Percentiles rank a stretch among this genome's conserved stretches.
Evolutionary conservation across 371 early-diverging fungal genomes (phyloP).

Genomic region (Mucor irregularis): DNA sequence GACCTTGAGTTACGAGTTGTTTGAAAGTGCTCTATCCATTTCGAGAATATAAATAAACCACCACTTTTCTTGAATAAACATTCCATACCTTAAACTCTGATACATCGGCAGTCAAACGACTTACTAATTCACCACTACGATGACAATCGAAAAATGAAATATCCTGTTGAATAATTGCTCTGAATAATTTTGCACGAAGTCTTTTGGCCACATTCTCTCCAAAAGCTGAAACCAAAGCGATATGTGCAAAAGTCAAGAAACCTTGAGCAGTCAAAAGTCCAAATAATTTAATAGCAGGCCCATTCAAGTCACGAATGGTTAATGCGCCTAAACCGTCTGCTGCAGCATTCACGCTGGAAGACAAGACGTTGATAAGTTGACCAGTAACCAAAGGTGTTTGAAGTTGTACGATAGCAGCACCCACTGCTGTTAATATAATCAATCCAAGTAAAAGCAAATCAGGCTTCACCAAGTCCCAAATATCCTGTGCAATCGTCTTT

Average conservation of each 20-base stretch:
- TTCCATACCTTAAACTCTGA: constrained; percentile 65
- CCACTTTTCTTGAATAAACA: not conserved
- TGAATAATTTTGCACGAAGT: constrained; percentile 56
- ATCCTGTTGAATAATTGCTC: constrained; percentile 65
- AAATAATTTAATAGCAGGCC: constrained; percentile 56
- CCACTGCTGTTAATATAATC: constrained; percentile 62
- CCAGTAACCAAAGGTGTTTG: constrained; percentile 75
- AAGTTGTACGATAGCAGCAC: constrained; percentile 68
- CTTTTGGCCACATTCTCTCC: constrained; percentile 72
- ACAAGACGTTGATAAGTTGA: constrained; percentile 70
- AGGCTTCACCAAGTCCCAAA: constrained; percentile 54
- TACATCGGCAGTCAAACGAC: constrained; percentile 69
- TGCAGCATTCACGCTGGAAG: constrained; percentile 34
- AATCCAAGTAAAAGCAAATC: constrained; percentile 55
- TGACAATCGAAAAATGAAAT: constrained; percentile 73
- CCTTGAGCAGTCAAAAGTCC: constrained; percentile 63
- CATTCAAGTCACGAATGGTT: constrained; percentile 45
- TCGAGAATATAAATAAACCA: not conserved
- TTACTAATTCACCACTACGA: constrained; percentile 66
- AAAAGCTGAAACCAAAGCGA: constrained; percentile 68
- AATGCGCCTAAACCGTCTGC: constrained; percentile 22
- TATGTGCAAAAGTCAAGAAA: constrained; percentile 72
- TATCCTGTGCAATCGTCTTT: constrained; percentile 23
- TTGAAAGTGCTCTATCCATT: constrained; percentile 65
- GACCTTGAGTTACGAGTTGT: constrained; percentile 67